A percentile compares a stretch with the other conserved stretches of the same genome.
These are phyloP conservation scores for Fusarium solani-melongenae DNA, from an alignment of 2,329 filamentous ascomycete species.

Conservation along the genomic window DNA sequence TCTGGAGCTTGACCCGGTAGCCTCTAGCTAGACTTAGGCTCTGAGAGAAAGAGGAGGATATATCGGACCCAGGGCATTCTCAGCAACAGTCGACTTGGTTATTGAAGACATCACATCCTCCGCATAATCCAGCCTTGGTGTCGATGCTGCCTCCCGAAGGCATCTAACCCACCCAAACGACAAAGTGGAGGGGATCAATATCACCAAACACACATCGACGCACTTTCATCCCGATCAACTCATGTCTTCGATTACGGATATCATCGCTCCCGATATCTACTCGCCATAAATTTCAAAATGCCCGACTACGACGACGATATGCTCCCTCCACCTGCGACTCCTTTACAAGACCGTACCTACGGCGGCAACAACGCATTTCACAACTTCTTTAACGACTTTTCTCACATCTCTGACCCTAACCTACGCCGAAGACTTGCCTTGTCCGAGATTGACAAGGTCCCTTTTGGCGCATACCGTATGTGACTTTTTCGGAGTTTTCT, in stretches of 20 bases:
- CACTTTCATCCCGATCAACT: conserved; percentile 21
- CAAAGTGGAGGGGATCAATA: conserved; percentile 31
- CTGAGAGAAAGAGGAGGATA: conserved; percentile 10
- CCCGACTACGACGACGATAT: conserved; percentile 50
- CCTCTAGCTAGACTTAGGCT: not conserved
- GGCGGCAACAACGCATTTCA: conserved; percentile 78
- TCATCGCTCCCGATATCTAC: conserved; percentile 35
- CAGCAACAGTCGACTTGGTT: conserved; percentile 1
- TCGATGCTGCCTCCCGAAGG: conserved; percentile 20
- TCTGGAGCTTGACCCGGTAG: not conserved
- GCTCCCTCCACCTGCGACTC: conserved; percentile 55
- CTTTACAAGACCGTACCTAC: conserved; percentile 56
- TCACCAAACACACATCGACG: conserved; percentile 28
- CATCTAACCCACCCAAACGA: conserved; percentile 6
- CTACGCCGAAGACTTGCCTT: conserved; percentile 79
- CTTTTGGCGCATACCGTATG: conserved; percentile 76
- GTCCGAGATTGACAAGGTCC: conserved; percentile 82
- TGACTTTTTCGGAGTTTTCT: conserved; percentile 7
- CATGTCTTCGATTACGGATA: conserved; percentile 44
- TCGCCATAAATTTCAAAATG: conserved; percentile 44
- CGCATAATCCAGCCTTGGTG: conserved; percentile 8
- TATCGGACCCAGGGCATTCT: not conserved
- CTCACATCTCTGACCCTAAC: conserved; percentile 76
- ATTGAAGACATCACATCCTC: not conserved
- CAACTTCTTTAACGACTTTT: conserved; percentile 78